Evolutionary conservation across 768 basidiomycete species (phyloP), one percentile per base, ranked within the genome.

Genomic region (Boletales sp.): DNA sequence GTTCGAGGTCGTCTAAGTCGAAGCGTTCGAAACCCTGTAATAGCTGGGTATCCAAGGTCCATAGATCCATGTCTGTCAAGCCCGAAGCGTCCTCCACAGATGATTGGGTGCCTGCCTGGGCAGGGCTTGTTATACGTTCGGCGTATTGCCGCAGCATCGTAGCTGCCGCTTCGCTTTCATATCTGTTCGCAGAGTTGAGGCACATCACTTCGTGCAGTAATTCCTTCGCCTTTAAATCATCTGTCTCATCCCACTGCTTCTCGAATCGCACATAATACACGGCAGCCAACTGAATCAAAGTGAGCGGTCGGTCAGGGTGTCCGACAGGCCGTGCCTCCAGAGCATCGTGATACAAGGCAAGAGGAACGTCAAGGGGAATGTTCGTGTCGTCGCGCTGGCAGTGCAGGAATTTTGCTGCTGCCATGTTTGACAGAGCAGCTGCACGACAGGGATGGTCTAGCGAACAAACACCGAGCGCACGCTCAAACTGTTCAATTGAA

Each of bases 361-460:
- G 17, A 5, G 53, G 35, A 19, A 38, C 28, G 6, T 54, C 45
- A 3, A 47, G 21, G 38, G 48, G 39, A 13, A 35, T 4, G 19
- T 17, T 41, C 17, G 17, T 36, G 32, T 15, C 21, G 10, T 30
- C 37, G 14, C 42, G 40, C 17, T 3, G 36, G 34, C 32, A 37
- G 12, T n/a, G n/a, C 7, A 44, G n/a, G 8, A 50, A 42, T 14
- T 44, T 36, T 40, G 52, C 49, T 8, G 2, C 19, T 31, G 53
- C 53, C 15, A 52, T 1, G 15, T 54, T 54, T 28, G 53, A 43
- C 3, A 38, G 41, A 8, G 40, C 50, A 18, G 41, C 53, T 1
- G 53, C 44, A 35, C 41, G 50, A 43, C 53, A 42, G 6, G 41
- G 50, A 13, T 54, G 49, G 17, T 53, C 45, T 15, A 11, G 30